phyloP scores from a whole-genome alignment of 2,329 filamentous ascomycete species.

The Ascochyta lentis region DNA sequence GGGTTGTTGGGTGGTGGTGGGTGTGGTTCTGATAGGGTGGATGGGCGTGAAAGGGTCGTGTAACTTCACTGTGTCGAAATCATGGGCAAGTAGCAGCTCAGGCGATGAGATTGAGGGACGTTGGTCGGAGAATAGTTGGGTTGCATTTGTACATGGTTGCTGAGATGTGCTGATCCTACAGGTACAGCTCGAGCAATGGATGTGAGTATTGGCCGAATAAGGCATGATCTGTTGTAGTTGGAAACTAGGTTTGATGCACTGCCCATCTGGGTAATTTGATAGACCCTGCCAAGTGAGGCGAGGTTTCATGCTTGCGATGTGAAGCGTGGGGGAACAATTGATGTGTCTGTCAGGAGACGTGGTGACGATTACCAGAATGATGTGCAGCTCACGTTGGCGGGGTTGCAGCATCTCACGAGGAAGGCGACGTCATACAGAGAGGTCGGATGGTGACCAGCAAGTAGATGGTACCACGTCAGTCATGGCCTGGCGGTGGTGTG shows the following conservation, averaged over 20 bases:
- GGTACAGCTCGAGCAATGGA: background rate
- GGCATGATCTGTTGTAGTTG: background rate
- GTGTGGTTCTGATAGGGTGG: background rate
- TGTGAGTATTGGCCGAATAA: background rate
- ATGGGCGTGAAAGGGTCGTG: background rate
- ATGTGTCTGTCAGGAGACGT: background rate
- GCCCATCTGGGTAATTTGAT: constrained; percentile 7
- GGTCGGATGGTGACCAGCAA: background rate
- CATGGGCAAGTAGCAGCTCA: background rate
- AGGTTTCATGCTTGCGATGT: constrained; percentile 13
- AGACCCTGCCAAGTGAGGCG: constrained; percentile 19
- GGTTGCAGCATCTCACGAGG: background rate
- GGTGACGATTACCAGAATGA: background rate
- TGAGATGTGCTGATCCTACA: background rate
- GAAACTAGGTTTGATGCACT: constrained; percentile 3
- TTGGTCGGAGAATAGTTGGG: background rate
- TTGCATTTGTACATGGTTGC: background rate
- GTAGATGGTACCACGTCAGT: background rate
- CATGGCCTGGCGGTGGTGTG: background rate
- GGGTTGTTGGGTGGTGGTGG: background rate
- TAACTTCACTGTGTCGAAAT: background rate
- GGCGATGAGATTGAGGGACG: background rate
- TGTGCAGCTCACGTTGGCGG: no score
- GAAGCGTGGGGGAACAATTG: constrained; percentile 3
- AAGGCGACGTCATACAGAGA: constrained; percentile 15